Percentiles rank a stretch among this genome's conserved stretches.
These are phyloP conservation scores for Pilobolus umbonatus DNA, from an alignment of 192 early-diverging fungal species.

Conservation along the genomic window DNA sequence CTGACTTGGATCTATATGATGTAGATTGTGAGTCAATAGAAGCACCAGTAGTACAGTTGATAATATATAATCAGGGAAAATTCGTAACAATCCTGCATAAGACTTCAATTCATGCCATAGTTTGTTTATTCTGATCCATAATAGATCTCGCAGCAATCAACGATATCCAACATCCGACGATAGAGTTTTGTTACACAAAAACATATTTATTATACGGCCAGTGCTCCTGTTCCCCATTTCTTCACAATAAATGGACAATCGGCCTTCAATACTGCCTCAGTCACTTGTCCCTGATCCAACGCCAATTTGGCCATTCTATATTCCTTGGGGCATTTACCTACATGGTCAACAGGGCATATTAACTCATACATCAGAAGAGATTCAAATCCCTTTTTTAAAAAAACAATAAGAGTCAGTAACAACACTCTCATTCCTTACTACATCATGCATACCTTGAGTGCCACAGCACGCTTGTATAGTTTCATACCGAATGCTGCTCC, in stretches of 20 bases:
- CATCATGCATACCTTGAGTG: conserved; percentile 60
- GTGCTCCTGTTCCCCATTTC: conserved; percentile 51
- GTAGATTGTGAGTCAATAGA: no score
- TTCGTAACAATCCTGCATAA: no score
- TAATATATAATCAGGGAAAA: no score
- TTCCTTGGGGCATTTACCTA: conserved; percentile 71
- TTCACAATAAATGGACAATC: conserved; percentile 60
- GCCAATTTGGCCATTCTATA: conserved; percentile 81
- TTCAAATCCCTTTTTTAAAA: conserved; percentile 72
- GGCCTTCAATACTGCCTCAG: conserved; percentile 54
- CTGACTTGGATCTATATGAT: no score
- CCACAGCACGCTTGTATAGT: conserved; percentile 73
- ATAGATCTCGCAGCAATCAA: no score
- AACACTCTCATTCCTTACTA: background rate
- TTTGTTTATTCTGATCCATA: no score
- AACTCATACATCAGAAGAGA: conserved; percentile 67
- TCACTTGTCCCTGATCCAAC: conserved; percentile 64
- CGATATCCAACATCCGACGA: no score
- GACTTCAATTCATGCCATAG: no score
- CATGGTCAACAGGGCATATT: conserved; percentile 50
- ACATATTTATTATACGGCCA: no score
- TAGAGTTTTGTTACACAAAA: no score
- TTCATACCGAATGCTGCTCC: conserved; percentile 57
- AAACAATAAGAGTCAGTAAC: background rate
- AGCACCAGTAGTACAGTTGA: no score